Evolutionary conservation across 2,329 filamentous ascomycete genomes (phyloP).

Genomic region (Alternaria incomplexa): DNA sequence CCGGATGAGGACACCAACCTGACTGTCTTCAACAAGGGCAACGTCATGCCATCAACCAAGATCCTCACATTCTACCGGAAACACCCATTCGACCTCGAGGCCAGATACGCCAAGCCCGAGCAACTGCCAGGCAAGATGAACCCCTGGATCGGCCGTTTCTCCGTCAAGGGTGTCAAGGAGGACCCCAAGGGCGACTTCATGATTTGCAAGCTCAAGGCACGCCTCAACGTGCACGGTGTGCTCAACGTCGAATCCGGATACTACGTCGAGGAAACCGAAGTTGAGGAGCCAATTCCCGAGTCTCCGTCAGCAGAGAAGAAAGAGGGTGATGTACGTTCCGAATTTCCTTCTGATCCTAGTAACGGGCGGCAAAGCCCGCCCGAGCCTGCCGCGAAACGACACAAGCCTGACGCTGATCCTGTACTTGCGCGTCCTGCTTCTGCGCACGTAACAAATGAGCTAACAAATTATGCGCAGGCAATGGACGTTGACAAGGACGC

Average conservation of each 20-base stretch:
- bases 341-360: constrained; percentile 29
- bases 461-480: constrained; percentile 41
- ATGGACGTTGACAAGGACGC: constrained; percentile 51
- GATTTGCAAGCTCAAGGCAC: constrained; percentile 99
- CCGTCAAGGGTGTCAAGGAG: constrained; percentile 95
- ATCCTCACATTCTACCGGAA: constrained; percentile 99
- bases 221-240: constrained; percentile 94
- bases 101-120: constrained; percentile 87
- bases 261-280: constrained; percentile 96
- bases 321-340: constrained; percentile 73
- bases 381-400: constrained; percentile 42
- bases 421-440: constrained; percentile 37
- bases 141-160: constrained; percentile 97
- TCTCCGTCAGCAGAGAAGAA: constrained; percentile 63
- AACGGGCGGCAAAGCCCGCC: constrained; percentile 26
- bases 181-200: constrained; percentile 96
- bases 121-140: constrained; percentile 85
- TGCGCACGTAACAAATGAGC: constrained; percentile 26
- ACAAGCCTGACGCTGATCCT: constrained; percentile 31
- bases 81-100: constrained; percentile 95
- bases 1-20: constrained; percentile 97
- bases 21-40: constrained; percentile 96
- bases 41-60: constrained; percentile 97
- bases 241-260: constrained; percentile 97
- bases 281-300: constrained; percentile 87